Conservation (phyloP, 2,329 filamentous ascomycete species). For the Pseudogymnoascus sp. region DNA sequence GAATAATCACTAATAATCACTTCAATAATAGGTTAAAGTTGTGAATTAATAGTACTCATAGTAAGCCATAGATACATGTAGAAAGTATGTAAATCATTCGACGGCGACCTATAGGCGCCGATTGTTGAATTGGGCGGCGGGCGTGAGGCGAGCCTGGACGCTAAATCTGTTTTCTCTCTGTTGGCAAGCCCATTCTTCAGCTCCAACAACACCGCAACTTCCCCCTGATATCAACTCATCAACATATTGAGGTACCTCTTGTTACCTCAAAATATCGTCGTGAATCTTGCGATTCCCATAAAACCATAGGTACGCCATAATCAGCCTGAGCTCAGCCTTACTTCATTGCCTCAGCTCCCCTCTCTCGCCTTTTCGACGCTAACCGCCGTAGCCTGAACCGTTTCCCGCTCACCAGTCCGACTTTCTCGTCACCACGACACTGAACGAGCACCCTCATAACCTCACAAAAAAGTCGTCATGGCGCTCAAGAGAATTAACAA, state of each 20-base stretch:
- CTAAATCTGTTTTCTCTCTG: conserved; percentile 8
- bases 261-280: not conserved
- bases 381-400: conserved; percentile 11
- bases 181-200: conserved; percentile 5
- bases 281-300: conserved; percentile 2
- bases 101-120: conserved; percentile 3
- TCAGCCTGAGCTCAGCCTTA: conserved; percentile 8
- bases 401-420: conserved; percentile 13
- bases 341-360: conserved; percentile 6
- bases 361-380: conserved; percentile 10
- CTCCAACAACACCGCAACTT: conserved; percentile 4
- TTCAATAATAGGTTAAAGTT: not conserved
- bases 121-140: not conserved
- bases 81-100: not conserved
- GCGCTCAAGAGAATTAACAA: conserved; percentile 93
- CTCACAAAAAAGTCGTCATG: conserved; percentile 43
- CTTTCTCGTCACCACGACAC: conserved; percentile 30
- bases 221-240: not conserved
- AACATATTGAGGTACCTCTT: not conserved
- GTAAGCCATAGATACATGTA: conserved; percentile 1
- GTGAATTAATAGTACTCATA: not conserved
- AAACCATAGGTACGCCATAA: not conserved
- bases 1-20: not conserved
- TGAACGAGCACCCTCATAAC: conserved; percentile 19
- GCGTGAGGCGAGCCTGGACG: conserved; percentile 8